Evolutionary conservation across 2,329 filamentous ascomycete species (phyloP), one percentile per base, ranked within the genome.

Genomic region (Neocatenulostroma microsporum): DNA sequence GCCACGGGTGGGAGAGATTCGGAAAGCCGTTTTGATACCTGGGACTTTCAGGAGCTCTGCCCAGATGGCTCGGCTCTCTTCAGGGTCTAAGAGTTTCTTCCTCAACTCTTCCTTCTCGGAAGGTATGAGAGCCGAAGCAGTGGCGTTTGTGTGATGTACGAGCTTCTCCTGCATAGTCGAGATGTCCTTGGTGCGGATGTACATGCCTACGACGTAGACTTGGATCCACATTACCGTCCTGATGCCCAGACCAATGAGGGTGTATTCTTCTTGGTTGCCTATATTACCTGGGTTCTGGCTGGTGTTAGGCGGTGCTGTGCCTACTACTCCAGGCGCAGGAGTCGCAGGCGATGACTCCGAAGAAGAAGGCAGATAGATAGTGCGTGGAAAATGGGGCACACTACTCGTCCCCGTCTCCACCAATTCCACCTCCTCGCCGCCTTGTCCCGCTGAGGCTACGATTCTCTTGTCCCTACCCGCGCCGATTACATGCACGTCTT

Each of bases 161-260:
- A 96, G 72, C 29, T 78, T 75, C 48, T 74, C 71, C 62, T 96
- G 89, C 26, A 98, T 70, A n/a, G 73, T 70, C 3, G 80, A 78
- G 41, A 98, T 78, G 54, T 94, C 87, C 24, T 80, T 69, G 0
- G 82, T 89, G 18, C 87, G 84, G 18, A 96, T 73, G 65, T 98
- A 98, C 51, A 93, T 77, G 12, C 89, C 91, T 0, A 94, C 83
- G 13, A 96, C 83, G 64, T 98, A 98, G 36, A 98, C 91, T 59
- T 94, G 81, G 29, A 98, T 86, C 32, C 76, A 94, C 17, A 84
- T 93, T 21, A 98, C 91, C 1, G 82, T 87, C 37, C 91, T 77
- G 45, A 93, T 80, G 13, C 91, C 91, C 4, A 95, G 66, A 0
- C 91, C 91, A 5, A 96, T 74, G 0, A 96, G 72, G 15, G 86